These are phyloP conservation scores for Mortierella sp. DNA, from an alignment of 371 early-diverging fungal genomes.

Conservation along the genomic window DNA sequence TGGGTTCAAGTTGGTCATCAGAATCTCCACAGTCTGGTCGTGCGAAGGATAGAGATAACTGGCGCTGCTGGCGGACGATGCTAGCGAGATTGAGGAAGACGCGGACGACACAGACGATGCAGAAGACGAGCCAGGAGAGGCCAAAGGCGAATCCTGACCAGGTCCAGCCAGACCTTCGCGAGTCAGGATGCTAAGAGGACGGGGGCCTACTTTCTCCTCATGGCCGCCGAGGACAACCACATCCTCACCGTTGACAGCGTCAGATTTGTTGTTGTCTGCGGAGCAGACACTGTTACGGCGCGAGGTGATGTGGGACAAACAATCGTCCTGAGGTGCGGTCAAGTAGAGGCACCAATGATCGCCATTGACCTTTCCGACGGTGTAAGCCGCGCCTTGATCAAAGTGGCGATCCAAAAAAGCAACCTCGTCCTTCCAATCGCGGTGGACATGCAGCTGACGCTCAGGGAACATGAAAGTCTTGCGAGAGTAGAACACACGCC, in stretches of 20 bases:
- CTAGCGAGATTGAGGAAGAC: constrained; percentile 50
- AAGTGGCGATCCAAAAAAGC: constrained; percentile 75
- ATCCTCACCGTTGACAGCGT: neutral
- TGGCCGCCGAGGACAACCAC: constrained; percentile 28
- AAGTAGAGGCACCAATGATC: constrained; percentile 97
- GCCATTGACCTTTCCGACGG: constrained; percentile 90
- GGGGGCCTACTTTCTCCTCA: constrained; percentile 8
- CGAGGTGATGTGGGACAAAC: constrained; percentile 37
- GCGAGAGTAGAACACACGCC: constrained; percentile 93
- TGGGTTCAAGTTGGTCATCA: constrained; percentile 90
- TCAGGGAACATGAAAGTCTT: constrained; percentile 97
- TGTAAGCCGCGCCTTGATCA: constrained; percentile 86
- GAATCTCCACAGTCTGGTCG: constrained; percentile 93
- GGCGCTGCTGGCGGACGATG: constrained; percentile 47
- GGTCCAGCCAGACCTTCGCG: constrained; percentile 5
- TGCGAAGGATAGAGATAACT: constrained; percentile 57
- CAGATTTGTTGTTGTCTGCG: constrained; percentile 10
- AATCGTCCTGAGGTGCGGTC: constrained; percentile 73
- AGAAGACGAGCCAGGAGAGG: constrained; percentile 36
- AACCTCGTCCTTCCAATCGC: constrained; percentile 92
- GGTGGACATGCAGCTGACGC: constrained; percentile 88
- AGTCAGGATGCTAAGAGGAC: constrained; percentile 37
- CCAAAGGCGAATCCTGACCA: constrained; percentile 14
- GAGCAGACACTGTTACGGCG: constrained; percentile 35
- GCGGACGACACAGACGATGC: constrained; percentile 40